A percentile compares a stretch with the other conserved stretches of the same genome.
Evolutionary conservation across 371 early-diverging fungal species (phyloP).

Genomic region (Actinomucor elegans): DNA sequence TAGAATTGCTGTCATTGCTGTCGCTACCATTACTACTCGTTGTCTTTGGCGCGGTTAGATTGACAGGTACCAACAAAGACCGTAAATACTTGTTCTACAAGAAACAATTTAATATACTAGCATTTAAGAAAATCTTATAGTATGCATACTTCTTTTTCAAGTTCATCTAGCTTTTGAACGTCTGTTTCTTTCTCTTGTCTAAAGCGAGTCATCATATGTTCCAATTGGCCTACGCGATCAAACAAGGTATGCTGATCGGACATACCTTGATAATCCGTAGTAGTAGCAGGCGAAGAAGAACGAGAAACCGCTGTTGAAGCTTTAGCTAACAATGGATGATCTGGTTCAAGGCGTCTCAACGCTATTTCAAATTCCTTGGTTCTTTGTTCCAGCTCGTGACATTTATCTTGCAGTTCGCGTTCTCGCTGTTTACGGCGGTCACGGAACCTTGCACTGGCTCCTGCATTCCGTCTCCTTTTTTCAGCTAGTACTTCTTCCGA

Average conservation of each 20-base stretch:
- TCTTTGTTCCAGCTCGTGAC: slow-evolving; percentile 49
- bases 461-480: slow-evolving; percentile 58
- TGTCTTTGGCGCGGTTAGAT: background rate
- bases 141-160: slow-evolving; percentile 38
- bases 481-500: slow-evolving; percentile 56
- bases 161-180: slow-evolving; percentile 26
- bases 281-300: background rate
- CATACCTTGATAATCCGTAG: background rate
- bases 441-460: slow-evolving; percentile 57
- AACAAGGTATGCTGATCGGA: slow-evolving; percentile 15
- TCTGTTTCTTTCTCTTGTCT: slow-evolving; percentile 41
- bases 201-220: slow-evolving; percentile 34
- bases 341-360: slow-evolving; percentile 24
- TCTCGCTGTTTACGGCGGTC: slow-evolving; percentile 63
- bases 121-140: background rate
- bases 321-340: slow-evolving; percentile 21
- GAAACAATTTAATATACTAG: background rate
- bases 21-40: background rate
- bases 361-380: slow-evolving; percentile 43
- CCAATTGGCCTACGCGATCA: slow-evolving; percentile 41
- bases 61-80: slow-evolving; percentile 12
- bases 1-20: background rate
- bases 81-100: slow-evolving; percentile 17
- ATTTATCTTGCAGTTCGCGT: slow-evolving; percentile 50
- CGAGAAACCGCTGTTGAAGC: background rate